Evolutionary conservation across 345 rosid species (phyloP).

Genomic region (Rhodamnia argentea): DNA sequence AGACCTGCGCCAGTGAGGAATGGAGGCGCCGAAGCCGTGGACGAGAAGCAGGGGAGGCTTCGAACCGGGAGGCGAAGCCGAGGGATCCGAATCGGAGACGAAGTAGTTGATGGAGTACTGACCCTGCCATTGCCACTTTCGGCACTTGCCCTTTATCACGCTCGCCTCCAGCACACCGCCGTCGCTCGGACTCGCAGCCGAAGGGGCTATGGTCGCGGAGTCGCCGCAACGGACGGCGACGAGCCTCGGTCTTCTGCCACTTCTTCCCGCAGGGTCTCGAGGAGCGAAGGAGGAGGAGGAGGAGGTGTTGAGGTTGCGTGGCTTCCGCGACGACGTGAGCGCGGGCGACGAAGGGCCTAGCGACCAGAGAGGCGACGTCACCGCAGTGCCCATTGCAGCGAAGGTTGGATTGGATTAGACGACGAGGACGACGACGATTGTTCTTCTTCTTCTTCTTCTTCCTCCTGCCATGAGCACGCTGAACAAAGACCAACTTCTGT

Average conservation of each 20-base stretch:
- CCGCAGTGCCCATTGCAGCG: not conserved
- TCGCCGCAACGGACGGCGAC: not conserved
- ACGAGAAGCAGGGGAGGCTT: slow-evolving; percentile 57
- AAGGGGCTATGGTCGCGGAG: not conserved
- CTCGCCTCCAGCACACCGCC: slow-evolving; percentile 13
- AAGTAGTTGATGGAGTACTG: slow-evolving; percentile 66
- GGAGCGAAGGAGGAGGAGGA: not conserved
- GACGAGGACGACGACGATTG: not conserved
- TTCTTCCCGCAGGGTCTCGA: not conserved
- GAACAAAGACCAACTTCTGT: not conserved
- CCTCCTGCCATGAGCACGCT: not conserved
- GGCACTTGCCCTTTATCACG: slow-evolving; percentile 42
- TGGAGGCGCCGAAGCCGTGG: slow-evolving; percentile 91
- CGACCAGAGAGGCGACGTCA: not conserved
- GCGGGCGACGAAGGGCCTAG: not conserved
- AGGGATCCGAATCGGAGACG: slow-evolving; percentile 18
- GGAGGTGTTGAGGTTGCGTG: not conserved
- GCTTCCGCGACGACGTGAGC: not conserved
- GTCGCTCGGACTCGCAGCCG: not conserved
- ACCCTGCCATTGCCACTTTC: slow-evolving; percentile 68
- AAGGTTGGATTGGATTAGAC: not conserved
- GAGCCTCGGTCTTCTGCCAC: not conserved
- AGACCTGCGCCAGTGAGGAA: slow-evolving; percentile 91
- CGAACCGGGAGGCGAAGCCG: slow-evolving; percentile 14
- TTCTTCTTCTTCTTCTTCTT: not conserved